Conservation (phyloP, 768 basidiomycete species). For the Sistotremastrum niveocremeum region DNA sequence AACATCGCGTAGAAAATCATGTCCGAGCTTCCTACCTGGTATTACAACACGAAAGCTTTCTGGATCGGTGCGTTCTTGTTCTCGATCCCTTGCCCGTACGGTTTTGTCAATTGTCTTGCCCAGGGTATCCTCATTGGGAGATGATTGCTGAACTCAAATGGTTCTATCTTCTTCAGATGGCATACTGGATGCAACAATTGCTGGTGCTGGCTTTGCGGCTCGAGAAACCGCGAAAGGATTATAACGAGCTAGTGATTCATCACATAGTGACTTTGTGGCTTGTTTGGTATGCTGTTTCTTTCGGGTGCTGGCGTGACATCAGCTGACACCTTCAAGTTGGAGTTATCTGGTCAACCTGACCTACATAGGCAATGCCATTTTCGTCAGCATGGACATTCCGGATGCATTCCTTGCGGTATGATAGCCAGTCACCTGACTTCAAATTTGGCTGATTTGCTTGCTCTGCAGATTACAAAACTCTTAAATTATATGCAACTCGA, state of each 20-base stretch:
- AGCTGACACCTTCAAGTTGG: constrained; percentile 39
- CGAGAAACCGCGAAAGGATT: constrained; percentile 94
- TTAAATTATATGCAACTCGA: constrained; percentile 75
- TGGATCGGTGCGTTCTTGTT: constrained; percentile 51
- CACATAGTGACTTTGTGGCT: constrained; percentile 94
- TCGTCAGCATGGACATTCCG: constrained; percentile 94
- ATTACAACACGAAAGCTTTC: constrained; percentile 72
- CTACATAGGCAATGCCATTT: constrained; percentile 81
- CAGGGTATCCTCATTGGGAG: constrained; percentile 82
- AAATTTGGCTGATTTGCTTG: neutral
- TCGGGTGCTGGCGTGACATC: neutral
- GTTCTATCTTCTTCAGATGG: constrained; percentile 87
- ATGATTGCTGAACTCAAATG: constrained; percentile 76
- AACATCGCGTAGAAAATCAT: constrained; percentile 53
- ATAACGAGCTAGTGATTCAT: constrained; percentile 72
- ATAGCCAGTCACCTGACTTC: constrained; percentile 3
- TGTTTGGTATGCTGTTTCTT: constrained; percentile 47
- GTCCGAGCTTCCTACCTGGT: constrained; percentile 68
- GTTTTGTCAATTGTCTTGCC: neutral
- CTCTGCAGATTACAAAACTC: constrained; percentile 60
- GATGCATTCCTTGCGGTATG: constrained; percentile 78
- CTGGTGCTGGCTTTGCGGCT: constrained; percentile 71
- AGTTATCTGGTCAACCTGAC: constrained; percentile 74
- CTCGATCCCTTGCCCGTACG: neutral
- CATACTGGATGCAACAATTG: constrained; percentile 93